Conservation (phyloP, 1,284 basidiomycete genomes). For the Spongiforma sp. region DNA sequence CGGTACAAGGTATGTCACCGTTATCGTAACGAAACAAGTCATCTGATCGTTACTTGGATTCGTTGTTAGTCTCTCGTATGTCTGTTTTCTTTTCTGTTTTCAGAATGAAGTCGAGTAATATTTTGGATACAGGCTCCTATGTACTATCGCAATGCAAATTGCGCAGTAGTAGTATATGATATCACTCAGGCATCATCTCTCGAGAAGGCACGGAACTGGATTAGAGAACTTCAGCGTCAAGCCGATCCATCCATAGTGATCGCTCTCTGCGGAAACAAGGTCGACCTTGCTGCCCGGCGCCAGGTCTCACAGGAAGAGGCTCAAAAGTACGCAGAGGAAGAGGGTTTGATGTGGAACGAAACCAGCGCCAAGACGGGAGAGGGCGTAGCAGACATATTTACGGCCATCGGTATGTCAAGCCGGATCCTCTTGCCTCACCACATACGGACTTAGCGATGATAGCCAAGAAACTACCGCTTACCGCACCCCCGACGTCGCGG, state of each 20-base stretch:
- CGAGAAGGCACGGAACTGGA: conserved; percentile 97
- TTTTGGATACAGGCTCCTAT: conserved; percentile 74
- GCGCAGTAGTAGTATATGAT: conserved; percentile 87
- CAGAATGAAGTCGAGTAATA: conserved; percentile 10
- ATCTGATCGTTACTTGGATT: conserved; percentile 3
- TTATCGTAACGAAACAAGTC: neutral
- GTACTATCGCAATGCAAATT: conserved; percentile 92
- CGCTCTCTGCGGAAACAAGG: conserved; percentile 95
- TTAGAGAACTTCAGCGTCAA: conserved; percentile 95
- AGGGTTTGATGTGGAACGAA: conserved; percentile 95
- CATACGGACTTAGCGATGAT: conserved; percentile 19
- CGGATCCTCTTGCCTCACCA: neutral
- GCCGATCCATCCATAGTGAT: conserved; percentile 97
- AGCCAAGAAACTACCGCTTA: conserved; percentile 85
- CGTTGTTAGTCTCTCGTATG: conserved; percentile 63
- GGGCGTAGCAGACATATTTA: conserved; percentile 90
- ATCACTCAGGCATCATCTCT: conserved; percentile 88
- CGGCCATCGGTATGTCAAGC: conserved; percentile 69
- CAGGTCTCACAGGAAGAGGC: conserved; percentile 87
- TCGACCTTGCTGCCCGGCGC: conserved; percentile 83
- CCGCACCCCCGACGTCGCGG: conserved; percentile 68
- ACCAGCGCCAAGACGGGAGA: conserved; percentile 95
- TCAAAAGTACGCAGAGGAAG: conserved; percentile 93
- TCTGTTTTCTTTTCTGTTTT: conserved; percentile 17
- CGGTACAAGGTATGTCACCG: conserved; percentile 77